Base-by-base conservation (phyloP, 768 basidiomycete genomes). In the Macrolepiota fuliginosa region DNA sequence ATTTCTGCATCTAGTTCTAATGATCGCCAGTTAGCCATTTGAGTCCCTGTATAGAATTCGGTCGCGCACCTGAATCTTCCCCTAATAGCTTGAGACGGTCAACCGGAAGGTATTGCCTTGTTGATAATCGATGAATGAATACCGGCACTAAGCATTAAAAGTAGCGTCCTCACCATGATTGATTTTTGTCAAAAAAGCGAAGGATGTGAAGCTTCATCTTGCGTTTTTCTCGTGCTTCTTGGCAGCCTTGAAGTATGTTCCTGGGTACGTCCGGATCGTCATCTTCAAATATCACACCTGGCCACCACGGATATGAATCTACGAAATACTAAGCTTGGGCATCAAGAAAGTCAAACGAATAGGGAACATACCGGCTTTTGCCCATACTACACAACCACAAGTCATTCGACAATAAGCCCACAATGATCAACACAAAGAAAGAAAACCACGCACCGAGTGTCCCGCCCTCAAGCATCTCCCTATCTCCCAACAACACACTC, bases 281-380 rank as follows among this genome's bases (percentile, higher is more conserved):
- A 9, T 83, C 80, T 25, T 87, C 85, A 55, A 81, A 88, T 15
- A 95, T 82, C 9, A 91, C 85, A 9, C 88, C 94, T 42, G 94
- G 92, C 88, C 90, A 96, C 87, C 88, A 96, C 1, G 94, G 94
- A 67, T 79, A 95, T 0, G 87, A 82, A 37, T 77, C 92, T 92
- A 62, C 27, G 53, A n/a, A 24, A 54, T 54, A 52, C 65, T 52
- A 53, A 56, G 19, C 49, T 29, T 45, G 47, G 55, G 24, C 9
- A 19, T 37, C 53, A 57, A n/a, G 19, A 49, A 17, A 45, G 51
- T 54, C 54, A 46, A 27, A 22, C 47, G 29, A 36, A 35, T 32
- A 32, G 32, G 7, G 40, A 25, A 73, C 85, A 63, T 65, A 88
- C 89, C 78, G 58, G 83, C 76, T 80, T 94, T 94, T 0, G 90